Conservation (phyloP, 176 grass and related monocot genomes). For the Elymus sibiricus region DNA sequence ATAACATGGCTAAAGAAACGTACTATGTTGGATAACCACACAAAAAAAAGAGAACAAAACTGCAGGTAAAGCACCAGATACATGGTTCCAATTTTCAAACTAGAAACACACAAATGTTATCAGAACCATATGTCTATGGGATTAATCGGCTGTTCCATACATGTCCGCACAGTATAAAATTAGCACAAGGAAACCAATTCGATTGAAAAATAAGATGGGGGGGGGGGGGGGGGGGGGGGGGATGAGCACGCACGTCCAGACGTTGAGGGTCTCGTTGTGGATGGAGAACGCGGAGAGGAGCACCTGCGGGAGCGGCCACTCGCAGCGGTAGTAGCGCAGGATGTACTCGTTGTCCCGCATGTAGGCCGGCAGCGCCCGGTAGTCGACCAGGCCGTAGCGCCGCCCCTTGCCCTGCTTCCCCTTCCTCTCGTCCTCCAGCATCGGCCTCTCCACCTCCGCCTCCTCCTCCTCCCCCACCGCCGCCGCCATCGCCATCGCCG, state of each 20-base stretch:
- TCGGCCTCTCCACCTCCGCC: conserved; percentile 1
- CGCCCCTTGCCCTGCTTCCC: neutral
- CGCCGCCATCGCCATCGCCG: conserved; percentile 18
- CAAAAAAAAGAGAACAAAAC: neutral
- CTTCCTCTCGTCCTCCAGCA: conserved; percentile 8
- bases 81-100: neutral
- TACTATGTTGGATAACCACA: neutral
- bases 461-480: neutral
- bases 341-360: conserved; percentile 95
- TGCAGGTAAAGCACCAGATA: neutral
- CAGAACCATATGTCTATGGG: neutral
- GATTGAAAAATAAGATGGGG: neutral
- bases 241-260: conserved; percentile 63
- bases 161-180: neutral
- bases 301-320: conserved; percentile 86
- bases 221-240: neutral
- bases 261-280: conserved; percentile 97
- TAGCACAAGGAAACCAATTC: neutral
- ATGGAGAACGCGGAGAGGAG: conserved; percentile 83
- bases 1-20: neutral
- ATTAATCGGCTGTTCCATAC: neutral
- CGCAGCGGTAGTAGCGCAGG: conserved; percentile 69
- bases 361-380: conserved; percentile 66
- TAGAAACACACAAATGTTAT: neutral
- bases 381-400: conserved; percentile 71